Percentiles rank a stretch among this genome's conserved stretches.
phyloP scores from a whole-genome alignment of 2,329 filamentous ascomycete genomes.

The Fusarium heterosporum region DNA sequence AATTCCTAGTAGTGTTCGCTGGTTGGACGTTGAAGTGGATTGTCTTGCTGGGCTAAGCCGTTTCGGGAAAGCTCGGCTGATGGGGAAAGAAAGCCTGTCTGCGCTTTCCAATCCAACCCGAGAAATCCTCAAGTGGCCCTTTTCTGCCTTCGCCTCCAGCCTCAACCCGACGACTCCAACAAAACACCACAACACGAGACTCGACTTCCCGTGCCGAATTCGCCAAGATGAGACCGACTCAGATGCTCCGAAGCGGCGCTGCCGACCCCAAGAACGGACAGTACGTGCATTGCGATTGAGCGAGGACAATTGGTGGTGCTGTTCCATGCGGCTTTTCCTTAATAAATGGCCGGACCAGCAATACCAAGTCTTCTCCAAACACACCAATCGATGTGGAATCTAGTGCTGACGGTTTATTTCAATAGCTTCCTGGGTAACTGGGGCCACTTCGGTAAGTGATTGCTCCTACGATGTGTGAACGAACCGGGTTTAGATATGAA shows the following conservation, averaged over 20 bases:
- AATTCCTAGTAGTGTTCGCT: conserved; percentile 40
- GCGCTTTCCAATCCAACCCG: conserved; percentile 45
- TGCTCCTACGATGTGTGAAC: conserved; percentile 31
- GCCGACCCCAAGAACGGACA: conserved; percentile 53
- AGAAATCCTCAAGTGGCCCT: conserved; percentile 48
- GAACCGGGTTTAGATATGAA: conserved; percentile 31
- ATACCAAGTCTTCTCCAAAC: conserved; percentile 23
- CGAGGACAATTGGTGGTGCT: conserved; percentile 37
- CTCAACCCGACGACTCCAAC: conserved; percentile 41
- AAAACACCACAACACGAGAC: conserved; percentile 38
- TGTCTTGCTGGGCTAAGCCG: conserved; percentile 46
- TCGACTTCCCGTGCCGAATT: conserved; percentile 39
- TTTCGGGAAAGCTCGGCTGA: conserved; percentile 53
- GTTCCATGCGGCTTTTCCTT: conserved; percentile 51
- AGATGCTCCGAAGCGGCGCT: conserved; percentile 50
- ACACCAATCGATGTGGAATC: conserved; percentile 18
- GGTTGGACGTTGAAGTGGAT: conserved; percentile 38
- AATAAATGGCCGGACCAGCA: conserved; percentile 21
- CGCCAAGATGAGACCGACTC: conserved; percentile 57
- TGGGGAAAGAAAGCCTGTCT: conserved; percentile 39
- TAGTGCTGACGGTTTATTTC: conserved; percentile 43
- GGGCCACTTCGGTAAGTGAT: conserved; percentile 78
- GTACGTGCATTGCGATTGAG: conserved; percentile 47
- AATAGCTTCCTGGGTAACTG: conserved; percentile 78
- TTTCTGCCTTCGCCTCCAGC: conserved; percentile 45